phyloP scores from a whole-genome alignment of 2,329 filamentous ascomycete species.

The Nigrograna mackinnonii region DNA sequence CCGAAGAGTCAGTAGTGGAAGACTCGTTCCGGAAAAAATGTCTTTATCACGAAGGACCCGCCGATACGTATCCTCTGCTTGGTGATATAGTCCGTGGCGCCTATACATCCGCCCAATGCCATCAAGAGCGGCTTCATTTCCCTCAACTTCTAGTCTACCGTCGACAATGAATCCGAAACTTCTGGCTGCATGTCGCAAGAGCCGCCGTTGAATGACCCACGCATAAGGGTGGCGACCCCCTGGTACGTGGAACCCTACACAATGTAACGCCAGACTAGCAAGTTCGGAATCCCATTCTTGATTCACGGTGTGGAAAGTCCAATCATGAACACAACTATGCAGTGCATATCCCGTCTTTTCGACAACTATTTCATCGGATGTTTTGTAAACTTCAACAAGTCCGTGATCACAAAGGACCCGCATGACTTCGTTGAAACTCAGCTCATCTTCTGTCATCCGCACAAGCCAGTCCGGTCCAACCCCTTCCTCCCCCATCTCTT shows the following conservation, averaged over 20 bases:
- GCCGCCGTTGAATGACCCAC: conserved; percentile 12
- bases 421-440: conserved; percentile 24
- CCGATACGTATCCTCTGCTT: too few relatives aligned
- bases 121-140: too few relatives aligned
- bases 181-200: conserved; percentile 6
- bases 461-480: conserved; percentile 19
- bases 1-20: conserved; percentile 13
- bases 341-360: conserved; percentile 28
- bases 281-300: conserved; percentile 11
- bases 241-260: conserved; percentile 9
- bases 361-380: conserved; percentile 2
- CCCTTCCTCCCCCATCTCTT: conserved; percentile 2
- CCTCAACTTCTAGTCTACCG: conserved; percentile 7
- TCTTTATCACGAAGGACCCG: too few relatives aligned
- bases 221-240: conserved; percentile 1
- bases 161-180: conserved; percentile 4
- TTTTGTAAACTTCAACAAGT: conserved; percentile 7
- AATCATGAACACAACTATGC: conserved; percentile 36
- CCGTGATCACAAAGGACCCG: conserved; percentile 28
- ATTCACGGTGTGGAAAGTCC: conserved; percentile 28
- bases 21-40: too few relatives aligned
- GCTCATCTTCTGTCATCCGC: conserved; percentile 19
- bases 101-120: too few relatives aligned
- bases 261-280: conserved; percentile 9
- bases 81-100: too few relatives aligned